Evolutionary conservation across 2,329 filamentous ascomycete genomes (phyloP).

Genomic region (Neonectria sp.): DNA sequence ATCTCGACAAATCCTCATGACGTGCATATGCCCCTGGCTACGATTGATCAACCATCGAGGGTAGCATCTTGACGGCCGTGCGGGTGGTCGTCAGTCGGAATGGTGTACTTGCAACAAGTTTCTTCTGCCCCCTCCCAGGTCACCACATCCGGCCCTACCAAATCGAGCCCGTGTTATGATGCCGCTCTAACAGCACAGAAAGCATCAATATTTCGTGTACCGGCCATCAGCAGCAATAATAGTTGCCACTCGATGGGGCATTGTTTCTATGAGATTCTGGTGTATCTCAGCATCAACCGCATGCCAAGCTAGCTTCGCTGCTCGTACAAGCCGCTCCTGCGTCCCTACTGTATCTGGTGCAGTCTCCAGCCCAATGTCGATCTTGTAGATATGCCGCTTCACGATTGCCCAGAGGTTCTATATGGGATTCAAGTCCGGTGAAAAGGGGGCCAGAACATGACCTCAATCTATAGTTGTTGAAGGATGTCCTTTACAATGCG

Average conservation of each 20-base stretch:
- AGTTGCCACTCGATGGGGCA: background rate
- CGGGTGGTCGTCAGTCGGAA: no score
- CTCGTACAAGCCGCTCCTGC: background rate
- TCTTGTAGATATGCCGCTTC: no score
- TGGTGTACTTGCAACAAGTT: no score
- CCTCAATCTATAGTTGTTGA: background rate
- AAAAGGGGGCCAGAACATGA: slow-evolving; percentile 5
- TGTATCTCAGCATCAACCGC: background rate
- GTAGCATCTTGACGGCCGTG: no score
- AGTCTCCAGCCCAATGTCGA: background rate
- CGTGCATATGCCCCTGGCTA: no score
- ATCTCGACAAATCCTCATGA: no score
- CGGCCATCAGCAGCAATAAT: background rate
- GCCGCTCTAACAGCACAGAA: no score
- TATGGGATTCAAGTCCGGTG: background rate
- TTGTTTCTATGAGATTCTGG: background rate
- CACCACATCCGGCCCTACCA: no score
- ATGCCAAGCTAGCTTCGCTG: background rate
- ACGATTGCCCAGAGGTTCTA: slow-evolving; percentile 5
- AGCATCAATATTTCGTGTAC: slow-evolving; percentile 1
- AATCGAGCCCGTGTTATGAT: no score
- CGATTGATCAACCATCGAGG: no score
- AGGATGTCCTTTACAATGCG: background rate
- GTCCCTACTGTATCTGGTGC: background rate
- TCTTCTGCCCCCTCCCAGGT: no score